Base-by-base conservation (phyloP, 2,329 filamentous ascomycete genomes). In the Pseudocercospora pini-densiflorae region DNA sequence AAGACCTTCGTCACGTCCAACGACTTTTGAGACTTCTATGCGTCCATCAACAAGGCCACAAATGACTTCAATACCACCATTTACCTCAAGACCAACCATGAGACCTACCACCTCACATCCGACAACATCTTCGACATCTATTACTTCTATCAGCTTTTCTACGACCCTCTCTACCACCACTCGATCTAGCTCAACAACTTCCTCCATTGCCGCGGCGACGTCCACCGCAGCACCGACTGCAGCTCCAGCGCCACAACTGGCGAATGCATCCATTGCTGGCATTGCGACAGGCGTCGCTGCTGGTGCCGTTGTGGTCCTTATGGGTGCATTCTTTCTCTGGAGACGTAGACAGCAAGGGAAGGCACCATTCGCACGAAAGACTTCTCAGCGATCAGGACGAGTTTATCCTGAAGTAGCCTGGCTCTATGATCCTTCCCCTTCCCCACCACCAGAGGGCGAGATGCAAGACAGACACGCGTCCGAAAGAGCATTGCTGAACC, bases 341-440 rank as follows among this genome's bases (percentile, higher is more conserved):
- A 63, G 61, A 27, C 62, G 70, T 40, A 63, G 62, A 21, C 54
- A 61, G 47, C 67, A 70, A 66, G 65, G 70, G 24, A 71, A 70
- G 58, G 43, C 65, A 31, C 43, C 59, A 21, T 63, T 68, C 61
- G 66, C 67, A 29, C 59, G 51, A 40, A 43, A 49, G 8, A n/a
- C 19, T 16, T 70, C 69, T 8, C 57, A 63, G 45, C 57, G 60
- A 53, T 66, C 70, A 5, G 51, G 47, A 12, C 61, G 61, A 40
- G 61, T 60, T 31, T 73, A 73, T 29, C 71, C 71, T 1, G 68
- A 73, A 61, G 63, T 69, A 59, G 71, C 71, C 23, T 73, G 69
- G 69, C 65, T 73, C 4, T 73, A 73, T 64, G 71, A 73, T 27
- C 70, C 71, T 16, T 31, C 68, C 4, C 65, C 67, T 14, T 68